phyloP scores from a whole-genome alignment of 257 asterid species.

The Scutellaria barbata region DNA sequence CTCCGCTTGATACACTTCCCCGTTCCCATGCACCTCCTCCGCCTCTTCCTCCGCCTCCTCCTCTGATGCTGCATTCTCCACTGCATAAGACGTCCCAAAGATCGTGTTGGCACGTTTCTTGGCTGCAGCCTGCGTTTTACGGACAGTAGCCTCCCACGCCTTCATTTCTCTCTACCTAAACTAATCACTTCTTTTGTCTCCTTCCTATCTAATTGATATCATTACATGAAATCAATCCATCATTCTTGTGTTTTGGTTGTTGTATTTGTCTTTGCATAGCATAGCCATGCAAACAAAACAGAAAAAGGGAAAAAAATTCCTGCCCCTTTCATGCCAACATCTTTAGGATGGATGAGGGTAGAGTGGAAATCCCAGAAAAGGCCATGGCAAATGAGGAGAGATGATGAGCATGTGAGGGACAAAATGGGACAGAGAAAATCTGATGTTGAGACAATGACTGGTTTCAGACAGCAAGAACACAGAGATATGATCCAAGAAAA shows the following conservation, averaged over 20 bases:
- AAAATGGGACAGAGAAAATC: slow-evolving; percentile 36
- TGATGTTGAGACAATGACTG: slow-evolving; percentile 36
- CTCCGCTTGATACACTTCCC: slow-evolving; percentile 76
- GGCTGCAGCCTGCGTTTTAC: slow-evolving; percentile 88
- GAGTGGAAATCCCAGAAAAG: slow-evolving; percentile 12
- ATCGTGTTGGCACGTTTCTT: slow-evolving; percentile 83
- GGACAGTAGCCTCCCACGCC: slow-evolving; percentile 97
- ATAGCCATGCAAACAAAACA: slow-evolving; percentile 44
- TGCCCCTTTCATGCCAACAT: slow-evolving; percentile 16
- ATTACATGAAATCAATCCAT: no score
- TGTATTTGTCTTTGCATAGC: slow-evolving; percentile 29
- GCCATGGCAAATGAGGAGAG: slow-evolving; percentile 24
- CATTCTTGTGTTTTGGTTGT: background rate
- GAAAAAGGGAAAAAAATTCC: slow-evolving; percentile 33
- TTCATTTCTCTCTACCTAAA: slow-evolving; percentile 56
- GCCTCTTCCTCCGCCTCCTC: slow-evolving; percentile 52
- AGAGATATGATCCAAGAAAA: slow-evolving; percentile 30
- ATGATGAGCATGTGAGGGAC: slow-evolving; percentile 34
- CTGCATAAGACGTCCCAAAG: slow-evolving; percentile 59
- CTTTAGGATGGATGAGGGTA: slow-evolving; percentile 26
- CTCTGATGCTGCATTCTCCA: slow-evolving; percentile 27
- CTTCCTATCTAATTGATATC: background rate
- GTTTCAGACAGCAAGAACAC: slow-evolving; percentile 36
- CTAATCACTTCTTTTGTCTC: background rate
- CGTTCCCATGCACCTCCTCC: slow-evolving; percentile 51